Base-by-base conservation (phyloP, 2,329 filamentous ascomycete species). In the Epicoccum nigrum region DNA sequence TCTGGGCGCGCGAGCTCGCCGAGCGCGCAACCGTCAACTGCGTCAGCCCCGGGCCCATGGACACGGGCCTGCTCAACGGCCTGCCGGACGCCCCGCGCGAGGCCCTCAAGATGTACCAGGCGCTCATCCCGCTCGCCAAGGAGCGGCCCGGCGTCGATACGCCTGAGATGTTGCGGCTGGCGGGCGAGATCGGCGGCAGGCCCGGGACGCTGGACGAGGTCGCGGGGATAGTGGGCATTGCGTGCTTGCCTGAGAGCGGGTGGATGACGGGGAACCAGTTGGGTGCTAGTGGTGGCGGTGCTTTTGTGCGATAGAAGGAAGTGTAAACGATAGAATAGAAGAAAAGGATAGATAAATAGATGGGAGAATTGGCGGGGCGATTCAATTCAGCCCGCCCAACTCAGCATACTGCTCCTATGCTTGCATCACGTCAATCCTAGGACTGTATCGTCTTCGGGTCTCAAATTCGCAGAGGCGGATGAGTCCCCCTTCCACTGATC, bases 201-300 rank as follows among this genome's bases (percentile, higher is more conserved):
- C 55, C 77, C 3, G 88, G 80, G 3, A 87, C 87, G 67, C 80
- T 83, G 19, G 74, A 77, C 31, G 88, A 91, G 75, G 79, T 91
- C 69, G 88, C 87, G 1, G 88, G 87, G 1, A 81, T 89, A 9
- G 85, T 91, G 20, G 86, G 82, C 1, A 89, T 91, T 86, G 72
- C 90, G 25, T 89, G 87, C 68, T 81, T 82, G 2, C 76, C 78
- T 7, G 88, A 92, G 69, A 81, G 81, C 15, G 80, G 77, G n/a
- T 92, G 88, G 87, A 86, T 84, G 70, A 92, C 88, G 0, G 89
- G 89, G 2, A 86, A 86, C 70, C 85, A 90, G 27, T 81, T 92
- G 3, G 88, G 85, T 73, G 87, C 88, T 5, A 92, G 91, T 68
- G 89, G 89, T 0, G 89, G 89, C 2, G 84, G 89, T 81, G 81